A percentile compares a stretch with the other conserved stretches of the same genome.
phyloP scores from a whole-genome alignment of 805 yeast species.

The Metschnikowia santaceciliae region DNA sequence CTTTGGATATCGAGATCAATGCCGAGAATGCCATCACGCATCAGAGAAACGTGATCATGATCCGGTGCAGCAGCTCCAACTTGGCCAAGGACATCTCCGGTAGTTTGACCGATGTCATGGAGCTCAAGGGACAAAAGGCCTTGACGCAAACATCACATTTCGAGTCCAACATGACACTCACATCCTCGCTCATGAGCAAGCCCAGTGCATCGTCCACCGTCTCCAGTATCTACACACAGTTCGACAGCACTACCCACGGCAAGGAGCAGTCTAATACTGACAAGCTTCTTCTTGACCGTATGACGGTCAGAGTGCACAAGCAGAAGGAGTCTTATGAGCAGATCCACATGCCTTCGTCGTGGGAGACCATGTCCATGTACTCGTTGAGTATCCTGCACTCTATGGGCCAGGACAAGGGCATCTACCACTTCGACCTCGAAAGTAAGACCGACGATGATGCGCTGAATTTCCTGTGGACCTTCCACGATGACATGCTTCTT shows the following conservation, averaged over 20 bases:
- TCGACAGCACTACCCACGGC: not conserved
- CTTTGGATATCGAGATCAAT: slow-evolving; percentile 37
- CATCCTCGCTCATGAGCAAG: slow-evolving; percentile 39
- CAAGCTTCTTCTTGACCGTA: slow-evolving; percentile 24
- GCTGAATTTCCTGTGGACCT: slow-evolving; percentile 27
- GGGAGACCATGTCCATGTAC: slow-evolving; percentile 42
- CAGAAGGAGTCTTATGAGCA: slow-evolving; percentile 28
- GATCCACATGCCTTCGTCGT: slow-evolving; percentile 35
- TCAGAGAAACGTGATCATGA: slow-evolving; percentile 27
- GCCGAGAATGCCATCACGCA: slow-evolving; percentile 29
- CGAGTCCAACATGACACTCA: slow-evolving; percentile 27
- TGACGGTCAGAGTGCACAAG: slow-evolving; percentile 37
- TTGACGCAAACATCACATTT: slow-evolving; percentile 10
- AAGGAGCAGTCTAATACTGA: not conserved
- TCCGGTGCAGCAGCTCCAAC: slow-evolving; percentile 30
- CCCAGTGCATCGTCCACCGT: slow-evolving; percentile 20
- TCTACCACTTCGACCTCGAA: slow-evolving; percentile 27
- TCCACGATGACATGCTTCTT: slow-evolving; percentile 27
- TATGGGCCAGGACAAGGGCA: slow-evolving; percentile 19
- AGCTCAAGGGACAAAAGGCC: slow-evolving; percentile 13
- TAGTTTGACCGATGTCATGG: slow-evolving; percentile 28
- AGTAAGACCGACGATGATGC: slow-evolving; percentile 13
- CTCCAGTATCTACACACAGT: slow-evolving; percentile 16
- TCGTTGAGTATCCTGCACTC: slow-evolving; percentile 28
- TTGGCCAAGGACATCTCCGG: slow-evolving; percentile 23